Evolutionary conservation across 208 protist species (phyloP).

Genomic region (Acanthamoeba sp.): DNA sequence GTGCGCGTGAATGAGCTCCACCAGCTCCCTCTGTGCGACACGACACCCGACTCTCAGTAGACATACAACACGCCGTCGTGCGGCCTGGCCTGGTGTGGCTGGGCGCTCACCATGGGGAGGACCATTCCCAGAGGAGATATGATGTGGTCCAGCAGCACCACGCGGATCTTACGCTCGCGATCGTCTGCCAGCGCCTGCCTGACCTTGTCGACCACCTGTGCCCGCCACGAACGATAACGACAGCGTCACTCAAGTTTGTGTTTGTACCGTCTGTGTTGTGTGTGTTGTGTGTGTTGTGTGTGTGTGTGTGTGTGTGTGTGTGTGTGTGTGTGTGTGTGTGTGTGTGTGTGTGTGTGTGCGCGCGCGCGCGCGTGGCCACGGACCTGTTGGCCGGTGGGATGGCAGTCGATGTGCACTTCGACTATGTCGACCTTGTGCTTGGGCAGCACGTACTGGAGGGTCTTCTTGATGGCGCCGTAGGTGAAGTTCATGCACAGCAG

Average conservation of each 20-base stretch:
- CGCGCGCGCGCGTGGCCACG: too few relatives aligned
- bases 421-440: constrained; percentile 17
- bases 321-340: too few relatives aligned
- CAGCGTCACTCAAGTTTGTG: background rate
- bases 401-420: background rate
- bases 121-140: constrained; percentile 33
- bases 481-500: constrained; percentile 34
- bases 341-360: too few relatives aligned
- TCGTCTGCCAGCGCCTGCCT: background rate
- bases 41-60: background rate
- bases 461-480: constrained; percentile 58
- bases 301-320: too few relatives aligned
- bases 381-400: background rate
- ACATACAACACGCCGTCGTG: background rate
- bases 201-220: background rate
- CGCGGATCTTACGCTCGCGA: background rate
- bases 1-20: constrained; percentile 88
- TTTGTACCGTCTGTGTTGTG: background rate
- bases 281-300: too few relatives aligned
- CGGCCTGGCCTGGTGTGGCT: background rate
- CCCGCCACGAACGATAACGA: background rate
- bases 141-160: constrained; percentile 8
- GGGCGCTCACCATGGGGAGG: background rate
- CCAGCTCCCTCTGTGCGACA: constrained; percentile 79
- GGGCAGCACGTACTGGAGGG: constrained; percentile 46